Evolutionary conservation across 495 filamentous ascomycete species (phyloP), one percentile per base, ranked within the genome.

Genomic region (Xylaria nigripes): DNA sequence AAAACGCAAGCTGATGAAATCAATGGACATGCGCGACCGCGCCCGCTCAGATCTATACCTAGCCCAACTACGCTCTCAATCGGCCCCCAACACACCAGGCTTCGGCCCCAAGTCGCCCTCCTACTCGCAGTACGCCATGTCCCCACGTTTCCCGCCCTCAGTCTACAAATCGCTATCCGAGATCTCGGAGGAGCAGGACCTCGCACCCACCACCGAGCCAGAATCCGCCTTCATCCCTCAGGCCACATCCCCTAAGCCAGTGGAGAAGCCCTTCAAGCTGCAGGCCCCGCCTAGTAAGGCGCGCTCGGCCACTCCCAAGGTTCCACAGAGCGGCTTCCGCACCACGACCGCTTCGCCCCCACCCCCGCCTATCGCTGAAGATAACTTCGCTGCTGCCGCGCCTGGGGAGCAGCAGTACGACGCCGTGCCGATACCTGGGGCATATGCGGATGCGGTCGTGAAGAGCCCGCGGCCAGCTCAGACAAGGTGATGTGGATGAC

Each of bases 21-120:
- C 89, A 48, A 97, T 99, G 92, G 87, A 95, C 69, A 72, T 86
- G 63, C 91, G 93, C 61, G 93, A 99, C 78, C 85, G 84, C 63
- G 93, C 93, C 60, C 86, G 93, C 54, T 88, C 84, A 59, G 90
- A 96, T 66, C 78, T 98, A 52, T 97, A 96, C 76, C 89, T 97
- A 49, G 93, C 92, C 43, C 93, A 97, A 64, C 82, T 97, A 6
- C 89, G 87, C 58, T 77, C 84, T 8, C 90, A 97, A 70, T 95
- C 92, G 19, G 90, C 90, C 10, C 91, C 91, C 48, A 96, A 97
- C 75, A 95, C 91, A 0, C 90, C 91, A 16, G 89, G 90, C 62
- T 88, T 94, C 71, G 81, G 81, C 5, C 84, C 86, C 51, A 76
- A 79, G 63, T 80, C 77, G 6, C 78, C 78, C 27, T 69, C 75